Conservation (phyloP, 2,329 filamentous ascomycete species). For the Thelonectria rubi region DNA sequence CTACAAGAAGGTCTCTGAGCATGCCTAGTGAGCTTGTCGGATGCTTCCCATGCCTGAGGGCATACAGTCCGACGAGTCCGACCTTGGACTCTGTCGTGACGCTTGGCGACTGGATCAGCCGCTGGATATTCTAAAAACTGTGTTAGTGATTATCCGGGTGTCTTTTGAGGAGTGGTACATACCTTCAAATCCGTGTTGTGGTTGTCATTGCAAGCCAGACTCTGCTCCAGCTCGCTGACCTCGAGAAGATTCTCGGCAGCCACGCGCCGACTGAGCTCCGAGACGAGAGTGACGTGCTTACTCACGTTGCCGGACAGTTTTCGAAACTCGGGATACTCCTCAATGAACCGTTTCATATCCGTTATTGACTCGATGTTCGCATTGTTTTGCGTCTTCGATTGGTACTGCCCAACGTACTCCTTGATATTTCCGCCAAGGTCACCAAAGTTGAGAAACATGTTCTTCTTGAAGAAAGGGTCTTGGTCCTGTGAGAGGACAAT, state of each 20-base stretch:
- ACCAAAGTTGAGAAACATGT: slow-evolving; percentile 98
- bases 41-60: slow-evolving; percentile 88
- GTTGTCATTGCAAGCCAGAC: slow-evolving; percentile 95
- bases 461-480: slow-evolving; percentile 98
- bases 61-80: slow-evolving; percentile 91
- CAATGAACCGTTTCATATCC: slow-evolving; percentile 99
- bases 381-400: slow-evolving; percentile 95
- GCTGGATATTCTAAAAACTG: slow-evolving; percentile 75
- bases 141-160: slow-evolving; percentile 34
- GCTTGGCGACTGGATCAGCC: slow-evolving; percentile 80
- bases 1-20: slow-evolving; percentile 84
- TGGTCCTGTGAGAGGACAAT: slow-evolving; percentile 96
- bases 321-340: slow-evolving; percentile 97
- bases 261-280: slow-evolving; percentile 89
- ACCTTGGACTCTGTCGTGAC: slow-evolving; percentile 87
- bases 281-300: slow-evolving; percentile 96
- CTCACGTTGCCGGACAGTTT: slow-evolving; percentile 98
- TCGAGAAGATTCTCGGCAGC: slow-evolving; percentile 89
- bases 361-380: slow-evolving; percentile 96
- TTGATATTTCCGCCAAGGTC: slow-evolving; percentile 96
- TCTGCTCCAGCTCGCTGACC: slow-evolving; percentile 96
- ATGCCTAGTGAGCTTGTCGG: slow-evolving; percentile 84
- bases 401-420: slow-evolving; percentile 98
- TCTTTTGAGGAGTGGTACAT: slow-evolving; percentile 34
- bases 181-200: slow-evolving; percentile 92